These are phyloP conservation scores for Saccharomycopsis guyanensis DNA, from an alignment of 805 yeast species.

Conservation along the genomic window DNA sequence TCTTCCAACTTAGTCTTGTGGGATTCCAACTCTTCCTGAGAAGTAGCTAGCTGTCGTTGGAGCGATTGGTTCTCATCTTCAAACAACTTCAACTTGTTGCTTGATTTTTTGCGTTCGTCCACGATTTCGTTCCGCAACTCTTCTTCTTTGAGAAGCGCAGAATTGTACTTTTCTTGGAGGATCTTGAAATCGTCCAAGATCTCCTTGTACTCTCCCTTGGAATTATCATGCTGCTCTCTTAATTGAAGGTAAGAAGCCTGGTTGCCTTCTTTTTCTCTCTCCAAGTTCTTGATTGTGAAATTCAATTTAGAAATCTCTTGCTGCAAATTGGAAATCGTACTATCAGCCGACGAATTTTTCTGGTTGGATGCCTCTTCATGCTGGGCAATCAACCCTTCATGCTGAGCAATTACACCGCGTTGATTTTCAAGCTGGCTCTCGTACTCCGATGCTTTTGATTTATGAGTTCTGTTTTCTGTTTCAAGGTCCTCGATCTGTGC, in stretches of 20 bases:
- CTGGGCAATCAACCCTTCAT: conserved; percentile 4
- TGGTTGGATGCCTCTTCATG: conserved; percentile 6
- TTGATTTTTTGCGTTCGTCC: conserved; percentile 13
- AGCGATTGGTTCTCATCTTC: conserved; percentile 12
- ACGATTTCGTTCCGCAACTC: conserved; percentile 8
- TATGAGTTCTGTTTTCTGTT: conserved; percentile 9
- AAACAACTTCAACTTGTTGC: conserved; percentile 5
- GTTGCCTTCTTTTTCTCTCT: conserved; percentile 13
- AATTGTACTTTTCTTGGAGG: conserved; percentile 19
- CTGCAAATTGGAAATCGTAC: conserved; percentile 1
- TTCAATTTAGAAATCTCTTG: conserved; percentile 14
- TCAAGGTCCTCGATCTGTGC: conserved; percentile 10
- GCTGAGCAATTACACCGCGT: conserved; percentile 4
- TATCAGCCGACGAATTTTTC: neutral
- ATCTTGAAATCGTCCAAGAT: conserved; percentile 19
- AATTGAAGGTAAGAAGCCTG: conserved; percentile 12
- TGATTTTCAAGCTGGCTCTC: conserved; percentile 2
- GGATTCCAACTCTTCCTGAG: conserved; percentile 8
- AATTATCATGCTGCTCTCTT: conserved; percentile 10
- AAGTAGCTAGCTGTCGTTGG: conserved; percentile 8
- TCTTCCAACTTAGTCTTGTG: conserved; percentile 5
- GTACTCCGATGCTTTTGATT: conserved; percentile 1
- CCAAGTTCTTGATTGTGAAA: conserved; percentile 15
- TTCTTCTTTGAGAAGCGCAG: conserved; percentile 13
- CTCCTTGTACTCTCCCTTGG: conserved; percentile 13